phyloP scores from a whole-genome alignment of 108 stramenopile genomes.

The Fistulifera pelliculosa region DNA sequence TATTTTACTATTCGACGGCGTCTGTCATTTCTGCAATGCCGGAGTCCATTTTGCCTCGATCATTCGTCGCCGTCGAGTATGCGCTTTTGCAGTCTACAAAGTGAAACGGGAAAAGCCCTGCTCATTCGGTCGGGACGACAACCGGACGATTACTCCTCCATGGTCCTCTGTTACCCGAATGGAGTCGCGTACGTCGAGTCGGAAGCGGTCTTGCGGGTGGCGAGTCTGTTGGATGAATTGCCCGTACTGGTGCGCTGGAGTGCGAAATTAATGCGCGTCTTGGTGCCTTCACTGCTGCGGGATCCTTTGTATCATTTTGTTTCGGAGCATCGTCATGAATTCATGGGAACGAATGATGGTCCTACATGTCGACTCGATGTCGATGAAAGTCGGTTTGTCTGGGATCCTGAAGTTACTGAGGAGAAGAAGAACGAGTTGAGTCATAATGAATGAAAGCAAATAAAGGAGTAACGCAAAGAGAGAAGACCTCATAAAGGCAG shows the following conservation, averaged over 20 bases:
- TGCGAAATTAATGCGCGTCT: too few species aligned
- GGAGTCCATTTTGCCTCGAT: slow-evolving; percentile 58
- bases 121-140: slow-evolving; percentile 41
- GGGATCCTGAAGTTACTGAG: too few species aligned
- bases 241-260: slow-evolving; percentile 25
- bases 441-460: too few species aligned
- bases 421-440: too few species aligned
- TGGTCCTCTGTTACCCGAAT: slow-evolving; percentile 50
- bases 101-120: slow-evolving; percentile 52
- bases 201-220: slow-evolving; percentile 55
- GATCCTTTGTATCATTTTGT: slow-evolving; percentile 69
- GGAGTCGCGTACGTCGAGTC: slow-evolving; percentile 54
- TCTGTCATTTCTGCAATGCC: slow-evolving; percentile 69
- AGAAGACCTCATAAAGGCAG: too few species aligned
- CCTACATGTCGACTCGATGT: slow-evolving; percentile 3
- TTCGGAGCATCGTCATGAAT: slow-evolving; percentile 68
- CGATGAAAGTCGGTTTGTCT: background rate
- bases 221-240: slow-evolving; percentile 42
- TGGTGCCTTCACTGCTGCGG: slow-evolving; percentile 45
- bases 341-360: slow-evolving; percentile 29
- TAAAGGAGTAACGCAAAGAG: too few species aligned
- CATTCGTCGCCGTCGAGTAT: slow-evolving; percentile 54
- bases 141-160: slow-evolving; percentile 64
- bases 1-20: slow-evolving; percentile 59
- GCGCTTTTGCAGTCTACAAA: slow-evolving; percentile 67